These are phyloP conservation scores for Bonia amplexicaulis DNA, from an alignment of 176 grass and related monocot genomes.

Conservation along the genomic window DNA sequence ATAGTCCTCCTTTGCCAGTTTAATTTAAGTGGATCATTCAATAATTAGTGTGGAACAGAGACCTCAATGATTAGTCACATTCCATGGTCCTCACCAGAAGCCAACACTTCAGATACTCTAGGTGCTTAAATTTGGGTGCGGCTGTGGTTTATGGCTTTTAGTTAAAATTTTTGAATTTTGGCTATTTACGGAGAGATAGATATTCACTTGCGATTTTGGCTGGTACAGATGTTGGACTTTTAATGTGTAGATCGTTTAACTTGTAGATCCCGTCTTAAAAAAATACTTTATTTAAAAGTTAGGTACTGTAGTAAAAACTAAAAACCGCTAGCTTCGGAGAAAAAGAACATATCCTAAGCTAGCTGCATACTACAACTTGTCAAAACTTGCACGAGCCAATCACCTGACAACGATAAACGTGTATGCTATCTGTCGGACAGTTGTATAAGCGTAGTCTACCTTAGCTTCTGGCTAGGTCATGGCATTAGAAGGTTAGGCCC, in stretches of 20 bases:
- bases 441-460: neutral
- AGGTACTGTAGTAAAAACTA: no score
- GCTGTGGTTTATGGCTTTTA: no score
- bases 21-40: neutral
- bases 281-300: no score
- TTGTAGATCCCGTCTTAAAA: no score
- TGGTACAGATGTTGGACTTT: no score
- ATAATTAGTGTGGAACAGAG: neutral
- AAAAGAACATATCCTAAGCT: no score
- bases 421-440: neutral
- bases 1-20: neutral
- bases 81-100: neutral
- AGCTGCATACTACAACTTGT: neutral
- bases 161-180: no score
- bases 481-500: constrained; percentile 32
- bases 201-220: no score
- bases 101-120: neutral
- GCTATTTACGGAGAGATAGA: no score
- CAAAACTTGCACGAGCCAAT: constrained; percentile 6
- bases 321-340: no score
- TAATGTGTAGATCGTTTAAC: no score
- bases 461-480: neutral
- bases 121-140: no score
- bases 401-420: neutral
- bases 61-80: constrained; percentile 9